Conservation (phyloP, 1,284 basidiomycete genomes). For the Heterobasidion parviporum region DNA sequence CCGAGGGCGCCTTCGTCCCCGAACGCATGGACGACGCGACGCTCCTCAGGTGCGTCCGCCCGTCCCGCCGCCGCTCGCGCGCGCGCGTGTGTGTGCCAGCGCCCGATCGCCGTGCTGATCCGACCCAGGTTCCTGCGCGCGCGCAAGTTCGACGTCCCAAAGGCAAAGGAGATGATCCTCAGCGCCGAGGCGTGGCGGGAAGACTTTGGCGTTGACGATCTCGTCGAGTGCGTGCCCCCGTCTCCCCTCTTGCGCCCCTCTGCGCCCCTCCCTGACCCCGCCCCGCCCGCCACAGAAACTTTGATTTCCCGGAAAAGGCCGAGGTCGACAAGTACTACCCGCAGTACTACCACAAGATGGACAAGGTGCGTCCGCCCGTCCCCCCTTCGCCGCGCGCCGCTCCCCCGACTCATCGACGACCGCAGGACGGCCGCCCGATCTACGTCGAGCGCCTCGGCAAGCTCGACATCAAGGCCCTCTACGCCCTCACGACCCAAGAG, state of each 20-base stretch:
- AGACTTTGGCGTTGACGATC: constrained; percentile 83
- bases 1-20: constrained; percentile 52
- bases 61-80: neutral
- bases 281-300: constrained; percentile 47
- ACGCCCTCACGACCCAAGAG: constrained; percentile 77
- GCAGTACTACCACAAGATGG: constrained; percentile 94
- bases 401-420: neutral
- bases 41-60: constrained; percentile 52
- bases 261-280: neutral
- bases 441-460: constrained; percentile 94
- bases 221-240: constrained; percentile 58
- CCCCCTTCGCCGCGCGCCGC: neutral
- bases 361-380: constrained; percentile 54
- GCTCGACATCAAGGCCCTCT: constrained; percentile 81
- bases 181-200: constrained; percentile 87
- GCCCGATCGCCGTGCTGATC: neutral
- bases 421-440: constrained; percentile 87
- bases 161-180: constrained; percentile 82
- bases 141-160: constrained; percentile 82
- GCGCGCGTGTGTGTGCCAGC: neutral
- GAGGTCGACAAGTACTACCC: constrained; percentile 92
- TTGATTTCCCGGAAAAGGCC: constrained; percentile 82
- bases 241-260: neutral
- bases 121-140: constrained; percentile 76
- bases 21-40: constrained; percentile 78